Evolutionary conservation across 2,329 filamentous ascomycete genomes (phyloP), one percentile per base, ranked within the genome.

Genomic region (Metarhizium brunneum): DNA sequence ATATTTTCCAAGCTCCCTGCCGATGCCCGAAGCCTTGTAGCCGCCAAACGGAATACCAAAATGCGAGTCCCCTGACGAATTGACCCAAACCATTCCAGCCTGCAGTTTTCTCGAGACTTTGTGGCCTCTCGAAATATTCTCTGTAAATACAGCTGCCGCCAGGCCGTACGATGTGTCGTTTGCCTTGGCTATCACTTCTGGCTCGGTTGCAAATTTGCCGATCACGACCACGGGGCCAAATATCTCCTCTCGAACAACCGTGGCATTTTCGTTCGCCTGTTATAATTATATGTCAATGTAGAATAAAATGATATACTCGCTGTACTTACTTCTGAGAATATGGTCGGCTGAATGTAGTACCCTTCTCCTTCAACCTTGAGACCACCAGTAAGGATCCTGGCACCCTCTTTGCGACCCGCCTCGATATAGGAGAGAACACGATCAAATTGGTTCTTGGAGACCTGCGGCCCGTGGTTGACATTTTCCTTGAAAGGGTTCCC

Each of bases 391-490:
- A 84, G 13, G 87, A 87, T 14, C 88, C 87, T 2, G 78, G 70
- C 20, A 79, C 73, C 1, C 91, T 74, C 5, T 76, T 87, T 0
- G 86, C 85, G n/a, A 87, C 87, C 65, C 88, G 85, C 4, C 76
- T 90, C 81, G 49, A 92, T 83, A 66, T 86, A 92, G 0, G 76
- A 77, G 30, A 91, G 74, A 2, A 92, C 79, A 40, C 82, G 76
- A 52, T 90, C 85, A 62, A 86, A 88, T 65, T 91, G 87, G 8
- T 75, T 69, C 66, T 85, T 85, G 5, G 85, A 86, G 49, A 90
- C 81, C 64, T 90, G 87, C 0, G 88, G 88, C 0, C 88, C 88
- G 65, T 90, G 87, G 73, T 85, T 87, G 0, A 86, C 89, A 43
- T 75, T 75, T 60, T 86, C 80, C 4, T 78, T 76, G 67, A 89